A percentile compares a stretch with the other conserved stretches of the same genome.
These are phyloP conservation scores for Leccinum angustisporum DNA, from an alignment of 1,284 basidiomycete genomes.

Conservation along the genomic window DNA sequence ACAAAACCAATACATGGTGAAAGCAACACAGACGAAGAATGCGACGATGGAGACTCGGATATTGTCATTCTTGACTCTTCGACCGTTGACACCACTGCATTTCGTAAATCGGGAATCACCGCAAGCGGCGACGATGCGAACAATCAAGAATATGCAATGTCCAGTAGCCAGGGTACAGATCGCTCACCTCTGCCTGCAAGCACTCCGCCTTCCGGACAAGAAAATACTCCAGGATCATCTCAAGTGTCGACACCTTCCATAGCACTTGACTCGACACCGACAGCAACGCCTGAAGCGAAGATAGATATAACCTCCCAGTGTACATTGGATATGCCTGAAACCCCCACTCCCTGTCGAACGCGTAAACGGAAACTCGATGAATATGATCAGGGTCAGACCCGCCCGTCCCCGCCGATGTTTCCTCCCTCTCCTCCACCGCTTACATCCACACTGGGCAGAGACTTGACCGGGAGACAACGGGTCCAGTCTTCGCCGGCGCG, in stretches of 20 bases:
- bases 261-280: not conserved
- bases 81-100: conserved; percentile 24
- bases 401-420: conserved; percentile 2
- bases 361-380: conserved; percentile 29
- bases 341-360: conserved; percentile 16
- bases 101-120: conserved; percentile 19
- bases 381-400: conserved; percentile 8
- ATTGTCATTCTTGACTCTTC: conserved; percentile 33
- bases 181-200: conserved; percentile 22
- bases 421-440: conserved; percentile 24
- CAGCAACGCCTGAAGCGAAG: not conserved
- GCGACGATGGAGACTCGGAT: conserved; percentile 27
- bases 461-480: conserved; percentile 1
- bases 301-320: not conserved
- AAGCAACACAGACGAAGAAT: not conserved
- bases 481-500: conserved; percentile 13
- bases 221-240: conserved; percentile 10
- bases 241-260: conserved; percentile 9
- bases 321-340: conserved; percentile 10
- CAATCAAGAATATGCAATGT: conserved; percentile 6
- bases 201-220: conserved; percentile 14
- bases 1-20: not conserved
- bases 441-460: conserved; percentile 8
- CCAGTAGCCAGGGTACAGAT: conserved; percentile 3
- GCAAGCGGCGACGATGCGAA: not conserved